Evolutionary conservation across 257 asterid genomes (phyloP).

Genomic region (Fraxinus cuspidata): DNA sequence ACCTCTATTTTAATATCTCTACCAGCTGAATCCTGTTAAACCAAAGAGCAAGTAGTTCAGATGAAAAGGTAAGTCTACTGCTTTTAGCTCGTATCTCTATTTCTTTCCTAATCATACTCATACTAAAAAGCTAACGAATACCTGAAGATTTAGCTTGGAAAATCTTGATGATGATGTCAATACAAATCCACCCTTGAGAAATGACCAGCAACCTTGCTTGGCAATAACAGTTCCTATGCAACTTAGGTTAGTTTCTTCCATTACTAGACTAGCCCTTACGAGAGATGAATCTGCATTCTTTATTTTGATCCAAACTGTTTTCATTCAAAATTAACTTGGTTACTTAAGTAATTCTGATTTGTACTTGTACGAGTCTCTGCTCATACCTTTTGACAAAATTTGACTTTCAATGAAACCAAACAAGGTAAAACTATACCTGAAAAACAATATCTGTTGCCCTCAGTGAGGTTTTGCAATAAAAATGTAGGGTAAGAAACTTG

Average conservation of each 20-base stretch:
- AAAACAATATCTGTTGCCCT: conserved; percentile 50
- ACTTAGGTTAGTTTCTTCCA: conserved; percentile 31
- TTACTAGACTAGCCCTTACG: conserved; percentile 46
- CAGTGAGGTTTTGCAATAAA: conserved; percentile 40
- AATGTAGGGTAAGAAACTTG: conserved; percentile 31
- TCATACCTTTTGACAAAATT: not conserved
- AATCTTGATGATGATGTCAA: conserved; percentile 45
- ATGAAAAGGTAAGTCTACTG: not conserved
- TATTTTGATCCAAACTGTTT: conserved; percentile 69
- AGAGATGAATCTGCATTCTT: conserved; percentile 38
- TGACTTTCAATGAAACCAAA: not conserved
- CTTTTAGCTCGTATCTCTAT: not conserved
- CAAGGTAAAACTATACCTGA: conserved; percentile 50
- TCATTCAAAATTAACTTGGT: not conserved
- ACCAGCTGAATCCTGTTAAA: conserved; percentile 30
- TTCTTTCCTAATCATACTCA: not conserved
- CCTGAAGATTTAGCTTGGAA: conserved; percentile 51
- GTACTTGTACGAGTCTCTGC: not conserved
- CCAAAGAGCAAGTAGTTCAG: not conserved
- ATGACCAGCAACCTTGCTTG: conserved; percentile 65
- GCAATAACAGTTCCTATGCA: conserved; percentile 74
- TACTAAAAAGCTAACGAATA: conserved; percentile 1
- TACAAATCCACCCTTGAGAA: conserved; percentile 78
- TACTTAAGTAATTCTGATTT: not conserved
- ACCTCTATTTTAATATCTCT: conserved; percentile 22